These are phyloP conservation scores for bread wheat (Triticum aestivum) DNA, from an alignment of 176 grass and related monocot genomes.

Conservation along the genomic window DNA sequence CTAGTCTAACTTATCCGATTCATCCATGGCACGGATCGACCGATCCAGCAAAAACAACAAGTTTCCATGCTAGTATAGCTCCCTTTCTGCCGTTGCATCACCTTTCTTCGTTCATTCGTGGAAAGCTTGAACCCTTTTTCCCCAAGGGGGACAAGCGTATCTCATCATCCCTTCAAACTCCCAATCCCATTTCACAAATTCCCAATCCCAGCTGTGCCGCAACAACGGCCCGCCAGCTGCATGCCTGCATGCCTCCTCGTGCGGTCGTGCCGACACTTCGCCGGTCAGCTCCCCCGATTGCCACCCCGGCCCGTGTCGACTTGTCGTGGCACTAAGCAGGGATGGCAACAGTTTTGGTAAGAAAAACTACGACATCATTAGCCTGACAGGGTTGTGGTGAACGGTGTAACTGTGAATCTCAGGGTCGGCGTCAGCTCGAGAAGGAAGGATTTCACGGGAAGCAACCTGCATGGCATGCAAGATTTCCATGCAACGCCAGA, in stretches of 20 bases:
- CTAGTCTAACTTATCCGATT: background rate
- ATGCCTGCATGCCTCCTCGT: background rate
- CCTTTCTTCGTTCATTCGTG: no score
- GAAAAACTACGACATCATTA: no score
- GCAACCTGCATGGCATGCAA: constrained; percentile 24
- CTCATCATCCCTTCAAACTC: background rate
- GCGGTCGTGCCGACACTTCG: constrained; percentile 30
- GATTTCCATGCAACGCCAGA: background rate
- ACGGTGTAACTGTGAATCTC: background rate
- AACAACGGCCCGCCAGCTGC: background rate
- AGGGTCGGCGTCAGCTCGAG: background rate
- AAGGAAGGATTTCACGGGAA: constrained; percentile 33
- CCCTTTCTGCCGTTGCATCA: no score
- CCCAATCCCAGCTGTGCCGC: no score
- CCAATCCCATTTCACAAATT: background rate
- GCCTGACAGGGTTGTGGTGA: background rate
- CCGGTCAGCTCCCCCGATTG: background rate
- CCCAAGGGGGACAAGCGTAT: background rate
- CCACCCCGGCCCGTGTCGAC: background rate
- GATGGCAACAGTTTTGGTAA: no score
- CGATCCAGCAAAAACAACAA: background rate
- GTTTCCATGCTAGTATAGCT: background rate
- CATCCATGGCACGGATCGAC: background rate
- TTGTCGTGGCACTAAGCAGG: no score
- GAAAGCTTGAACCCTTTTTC: no score